Percentiles rank a stretch among this genome's conserved stretches.
Evolutionary conservation across 441 rosid genomes (phyloP).

Genomic region (Populus tomentosa): DNA sequence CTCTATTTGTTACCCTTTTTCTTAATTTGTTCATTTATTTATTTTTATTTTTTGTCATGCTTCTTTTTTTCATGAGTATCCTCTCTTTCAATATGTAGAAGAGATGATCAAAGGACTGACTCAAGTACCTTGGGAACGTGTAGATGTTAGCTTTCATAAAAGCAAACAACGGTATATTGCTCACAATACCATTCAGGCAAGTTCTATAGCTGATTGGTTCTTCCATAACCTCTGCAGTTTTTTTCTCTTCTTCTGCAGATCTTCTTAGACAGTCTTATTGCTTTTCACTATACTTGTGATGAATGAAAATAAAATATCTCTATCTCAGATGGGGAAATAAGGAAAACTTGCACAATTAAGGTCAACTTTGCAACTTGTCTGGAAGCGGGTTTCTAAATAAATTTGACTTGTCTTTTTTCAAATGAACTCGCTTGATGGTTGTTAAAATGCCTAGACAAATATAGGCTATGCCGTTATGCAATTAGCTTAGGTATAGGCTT

Average conservation of each 20-base stretch:
- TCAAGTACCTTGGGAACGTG: slow-evolving; percentile 86
- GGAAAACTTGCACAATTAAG: too few species aligned
- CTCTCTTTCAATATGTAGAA: slow-evolving; percentile 40
- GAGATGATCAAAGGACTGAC: slow-evolving; percentile 78
- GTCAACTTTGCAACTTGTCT: too few species aligned
- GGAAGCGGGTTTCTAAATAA: too few species aligned
- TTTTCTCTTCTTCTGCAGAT: not conserved
- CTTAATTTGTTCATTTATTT: not conserved
- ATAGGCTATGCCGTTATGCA: too few species aligned
- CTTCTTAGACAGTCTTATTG: not conserved
- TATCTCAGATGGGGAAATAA: too few species aligned
- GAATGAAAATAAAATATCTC: too few species aligned
- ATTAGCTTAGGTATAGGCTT: too few species aligned
- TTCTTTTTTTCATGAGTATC: not conserved
- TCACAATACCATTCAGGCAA: slow-evolving; percentile 89
- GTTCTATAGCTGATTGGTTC: slow-evolving; percentile 24
- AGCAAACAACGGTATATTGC: slow-evolving; percentile 76
- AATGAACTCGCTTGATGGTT: too few species aligned
- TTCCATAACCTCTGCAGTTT: not conserved
- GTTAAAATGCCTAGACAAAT: too few species aligned
- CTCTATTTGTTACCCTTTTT: not conserved
- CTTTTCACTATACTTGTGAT: not conserved
- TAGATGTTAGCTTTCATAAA: slow-evolving; percentile 85
- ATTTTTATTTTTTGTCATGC: not conserved
- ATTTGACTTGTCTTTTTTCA: too few species aligned